Percentiles rank a stretch among this genome's conserved stretches.
phyloP scores from a whole-genome alignment of 2,329 filamentous ascomycete genomes.

The Colletotrichum coccodes region DNA sequence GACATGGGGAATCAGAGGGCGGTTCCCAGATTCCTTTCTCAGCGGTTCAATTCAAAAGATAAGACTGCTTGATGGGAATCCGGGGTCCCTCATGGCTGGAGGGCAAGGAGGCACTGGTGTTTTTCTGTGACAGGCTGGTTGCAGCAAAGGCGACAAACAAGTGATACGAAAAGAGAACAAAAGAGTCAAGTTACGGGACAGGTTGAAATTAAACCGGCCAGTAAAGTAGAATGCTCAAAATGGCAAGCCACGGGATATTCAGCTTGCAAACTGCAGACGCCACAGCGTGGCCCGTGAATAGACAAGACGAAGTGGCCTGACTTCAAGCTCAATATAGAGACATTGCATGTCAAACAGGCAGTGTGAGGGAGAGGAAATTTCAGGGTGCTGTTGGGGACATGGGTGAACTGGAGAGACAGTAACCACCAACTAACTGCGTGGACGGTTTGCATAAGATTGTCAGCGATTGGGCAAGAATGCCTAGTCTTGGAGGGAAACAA shows the following conservation, averaged over 20 bases:
- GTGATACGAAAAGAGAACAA: not conserved
- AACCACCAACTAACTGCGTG: too few species aligned
- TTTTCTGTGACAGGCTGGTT: not conserved
- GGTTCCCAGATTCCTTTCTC: too few species aligned
- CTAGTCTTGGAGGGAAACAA: too few species aligned
- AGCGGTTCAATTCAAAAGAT: too few species aligned
- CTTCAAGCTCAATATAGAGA: not conserved
- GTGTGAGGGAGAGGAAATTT: not conserved
- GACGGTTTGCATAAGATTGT: too few species aligned
- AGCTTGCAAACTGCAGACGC: not conserved
- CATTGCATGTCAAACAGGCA: not conserved
- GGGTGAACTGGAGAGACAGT: too few species aligned
- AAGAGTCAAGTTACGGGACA: not conserved
- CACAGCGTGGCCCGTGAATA: not conserved
- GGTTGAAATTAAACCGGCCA: not conserved
- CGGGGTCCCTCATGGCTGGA: not conserved
- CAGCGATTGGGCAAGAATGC: too few species aligned
- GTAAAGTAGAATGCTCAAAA: not conserved
- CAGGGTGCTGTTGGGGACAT: too few species aligned
- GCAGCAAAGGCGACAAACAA: not conserved
- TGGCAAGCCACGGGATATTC: not conserved
- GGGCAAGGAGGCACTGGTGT: not conserved
- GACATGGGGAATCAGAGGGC: too few species aligned
- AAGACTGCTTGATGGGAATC: too few species aligned
- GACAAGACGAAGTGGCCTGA: not conserved